A percentile compares a stretch with the other conserved stretches of the same genome.
These are phyloP conservation scores for Monosporascus ibericus DNA, from an alignment of 2,329 filamentous ascomycete species.

Conservation along the genomic window DNA sequence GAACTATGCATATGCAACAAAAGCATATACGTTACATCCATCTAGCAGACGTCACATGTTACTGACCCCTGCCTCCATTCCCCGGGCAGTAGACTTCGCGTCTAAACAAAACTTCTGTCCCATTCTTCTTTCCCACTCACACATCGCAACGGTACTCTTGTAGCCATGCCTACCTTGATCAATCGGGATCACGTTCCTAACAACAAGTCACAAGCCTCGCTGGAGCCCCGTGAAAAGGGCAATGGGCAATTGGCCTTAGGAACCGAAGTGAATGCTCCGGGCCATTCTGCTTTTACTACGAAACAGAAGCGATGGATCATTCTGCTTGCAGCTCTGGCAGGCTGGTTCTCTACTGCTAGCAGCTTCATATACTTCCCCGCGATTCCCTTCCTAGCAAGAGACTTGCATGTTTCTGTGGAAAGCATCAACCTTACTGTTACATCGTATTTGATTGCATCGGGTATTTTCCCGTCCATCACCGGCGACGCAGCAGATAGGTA, in stretches of 20 bases:
- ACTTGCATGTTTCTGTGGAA: constrained; percentile 13
- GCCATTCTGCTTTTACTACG: constrained; percentile 5
- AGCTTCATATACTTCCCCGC: constrained; percentile 23
- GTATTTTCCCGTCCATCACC: constrained; percentile 15
- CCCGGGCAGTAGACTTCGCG: too few species aligned
- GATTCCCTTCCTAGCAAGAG: constrained; percentile 12
- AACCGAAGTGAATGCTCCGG: background rate
- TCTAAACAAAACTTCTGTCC: too few species aligned
- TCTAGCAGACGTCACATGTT: too few species aligned
- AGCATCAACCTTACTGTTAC: constrained; percentile 33
- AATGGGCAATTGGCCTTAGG: background rate
- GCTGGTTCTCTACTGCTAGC: constrained; percentile 18
- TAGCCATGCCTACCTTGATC: too few species aligned
- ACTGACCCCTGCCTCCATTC: too few species aligned
- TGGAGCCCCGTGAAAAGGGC: background rate
- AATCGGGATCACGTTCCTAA: background rate
- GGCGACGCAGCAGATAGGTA: constrained; percentile 18
- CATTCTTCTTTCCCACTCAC: too few species aligned
- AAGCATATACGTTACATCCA: too few species aligned
- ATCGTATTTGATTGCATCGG: constrained; percentile 38
- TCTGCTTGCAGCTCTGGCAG: constrained; percentile 11
- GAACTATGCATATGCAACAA: too few species aligned
- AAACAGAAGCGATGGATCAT: constrained; percentile 11
- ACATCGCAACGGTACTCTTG: too few species aligned
- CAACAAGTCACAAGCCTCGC: background rate